Base-by-base conservation (phyloP, 2,329 filamentous ascomycete species). In the Phialophora macrospora region DNA sequence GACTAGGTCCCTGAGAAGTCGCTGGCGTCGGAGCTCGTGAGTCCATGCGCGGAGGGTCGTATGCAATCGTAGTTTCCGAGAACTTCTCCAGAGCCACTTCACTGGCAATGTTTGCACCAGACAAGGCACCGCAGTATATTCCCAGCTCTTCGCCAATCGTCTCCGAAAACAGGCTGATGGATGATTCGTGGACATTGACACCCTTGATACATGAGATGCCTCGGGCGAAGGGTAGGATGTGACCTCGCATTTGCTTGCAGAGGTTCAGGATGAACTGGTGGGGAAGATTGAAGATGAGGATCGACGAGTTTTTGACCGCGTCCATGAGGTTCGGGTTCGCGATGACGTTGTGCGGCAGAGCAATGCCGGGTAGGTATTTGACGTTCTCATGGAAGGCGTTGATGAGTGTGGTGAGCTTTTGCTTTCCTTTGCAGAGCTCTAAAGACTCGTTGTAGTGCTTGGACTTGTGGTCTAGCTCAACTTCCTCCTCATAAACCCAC, bases 121-220 rank as follows among this genome's bases (percentile, higher is more conserved):
- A 96, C 46, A 99, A 85, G 9, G 95, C 94, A 74, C 95, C 95
- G 74, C 93, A 97, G 83, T 99, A 99, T 77, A 99, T 99, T 68
- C 91, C 92, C 22, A 99, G 84, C 32, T 90, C 89, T 77, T 92
- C 88, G 64, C 93, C 93, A 75, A 99, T 99, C 78, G 90, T 92
- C 80, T 99, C 95, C 62, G 91, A 96, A 82, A 99, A 97, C 62
- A 99, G 85, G 73, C 88, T 89, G 72, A 98, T 88, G 62, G 91
- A 92, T 58, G 91, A 88, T 74, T 94, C 90, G 3, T 90, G 89
- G 38, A 99, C 95, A 72, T 96, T 91, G 68, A 99, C 93, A 72
- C 95, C 95, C 84, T 99, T 99, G 81, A 98, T 97, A 80, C 95
- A 99, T 76, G 92, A 96, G 75, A 99, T 93, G 65, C 93, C 95